Conservation (phyloP, 495 filamentous ascomycete species). For the Saxophila tyrrhenica region DNA sequence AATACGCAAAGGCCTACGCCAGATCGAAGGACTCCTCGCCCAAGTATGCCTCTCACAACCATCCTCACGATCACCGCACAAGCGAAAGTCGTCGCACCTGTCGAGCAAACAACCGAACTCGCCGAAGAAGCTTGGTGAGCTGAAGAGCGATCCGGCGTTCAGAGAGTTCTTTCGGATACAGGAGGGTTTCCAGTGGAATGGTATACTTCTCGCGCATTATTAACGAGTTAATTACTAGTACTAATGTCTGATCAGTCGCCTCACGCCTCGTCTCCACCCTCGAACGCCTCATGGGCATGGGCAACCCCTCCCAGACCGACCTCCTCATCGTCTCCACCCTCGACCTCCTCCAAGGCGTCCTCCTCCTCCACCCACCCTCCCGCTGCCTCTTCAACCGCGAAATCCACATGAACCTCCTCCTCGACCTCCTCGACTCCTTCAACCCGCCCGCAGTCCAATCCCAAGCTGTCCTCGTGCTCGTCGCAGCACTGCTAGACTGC, state of each 20-base stretch:
- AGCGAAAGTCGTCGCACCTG: conserved; percentile 27
- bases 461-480: conserved; percentile 75
- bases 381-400: conserved; percentile 78
- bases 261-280: conserved; percentile 65
- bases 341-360: conserved; percentile 78
- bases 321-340: conserved; percentile 78
- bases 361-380: conserved; percentile 88
- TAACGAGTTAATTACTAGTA: background rate
- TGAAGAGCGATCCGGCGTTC: conserved; percentile 80
- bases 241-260: conserved; percentile 15
- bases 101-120: conserved; percentile 19
- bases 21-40: conserved; percentile 90
- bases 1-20: conserved; percentile 85
- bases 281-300: conserved; percentile 73
- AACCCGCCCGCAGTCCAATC: conserved; percentile 89
- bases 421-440: conserved; percentile 87
- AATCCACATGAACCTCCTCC: conserved; percentile 89
- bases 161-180: conserved; percentile 93
- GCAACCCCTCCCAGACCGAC: conserved; percentile 59
- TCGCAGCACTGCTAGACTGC: conserved; percentile 71
- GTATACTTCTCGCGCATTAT: conserved; percentile 29
- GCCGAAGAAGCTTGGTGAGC: conserved; percentile 51
- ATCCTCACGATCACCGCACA: conserved; percentile 28
- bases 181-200: conserved; percentile 96
- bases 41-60: conserved; percentile 78